Evolutionary conservation across 768 basidiomycete species (phyloP), one percentile per base, ranked within the genome.

Genomic region (Amanita pseudoporphyria): DNA sequence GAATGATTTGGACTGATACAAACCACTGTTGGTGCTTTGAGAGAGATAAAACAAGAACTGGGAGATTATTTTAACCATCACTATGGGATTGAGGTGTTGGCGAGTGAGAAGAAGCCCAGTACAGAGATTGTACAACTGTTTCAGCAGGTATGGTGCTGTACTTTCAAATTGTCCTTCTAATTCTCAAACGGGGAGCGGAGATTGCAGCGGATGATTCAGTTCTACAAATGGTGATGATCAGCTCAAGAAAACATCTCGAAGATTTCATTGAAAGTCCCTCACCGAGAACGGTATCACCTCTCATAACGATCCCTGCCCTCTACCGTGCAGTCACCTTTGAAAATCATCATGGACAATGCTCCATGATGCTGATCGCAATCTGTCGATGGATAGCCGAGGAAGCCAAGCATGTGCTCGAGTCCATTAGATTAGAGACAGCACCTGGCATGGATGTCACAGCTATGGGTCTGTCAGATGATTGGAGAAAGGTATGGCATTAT

Each of bases 151-250:
- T 13, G 33, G 12, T 12, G 33, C 5, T 5, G 3, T 9, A 31
- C 45, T 12, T 31, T 44, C 42, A 30, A 26, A 47, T 43, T 21
- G 37, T n/a, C n/a, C n/a, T n/a, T n/a, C n/a, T n/a, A n/a, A n/a
- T n/a, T n/a, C n/a, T n/a, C n/a, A n/a, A n/a, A n/a, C n/a, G n/a
- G n/a, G n/a, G 26, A 33, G 26, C 21, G 50, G 35, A 60, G 60
- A 33, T 62, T 22, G 45, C 52, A 10, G 57, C 54, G 1, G 60
- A 60, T 49, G 59, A 53, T 41, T 62, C 60, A 1, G 56, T 62
- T 5, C 36, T 61, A 3, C 58, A 60, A 38, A 47, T 14, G 12
- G 10, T 3, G 50, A 60, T 7, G 13, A 26, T 22, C 1, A 59
- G 58, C 45, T 16, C 52, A 9, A 10, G 9, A 24, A 9, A n/a